Evolutionary conservation across 1,284 basidiomycete genomes (phyloP), one percentile per base, ranked within the genome.

Genomic region (Sutorius eximius): DNA sequence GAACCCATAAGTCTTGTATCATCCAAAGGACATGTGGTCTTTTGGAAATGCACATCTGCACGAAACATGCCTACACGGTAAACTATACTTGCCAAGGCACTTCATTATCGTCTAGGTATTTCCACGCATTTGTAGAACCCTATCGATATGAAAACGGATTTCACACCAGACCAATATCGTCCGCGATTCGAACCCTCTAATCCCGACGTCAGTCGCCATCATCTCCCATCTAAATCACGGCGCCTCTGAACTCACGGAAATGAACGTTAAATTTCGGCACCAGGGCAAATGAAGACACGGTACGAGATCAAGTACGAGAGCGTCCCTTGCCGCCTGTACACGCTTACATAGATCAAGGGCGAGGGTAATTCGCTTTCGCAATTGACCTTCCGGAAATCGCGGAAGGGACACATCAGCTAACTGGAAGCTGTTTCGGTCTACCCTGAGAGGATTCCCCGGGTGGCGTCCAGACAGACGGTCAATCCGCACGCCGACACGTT

Each of bases 161-260:
- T 22, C 41, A 32, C 41, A 49, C 18, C 18, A 32, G 16, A 32
- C 10, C 10, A n/a, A 41, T 3, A 7, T 15, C 7, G 16, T 48
- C 27, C 43, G 9, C 20, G 48, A 36, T 24, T 12, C 22, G 24
- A 18, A 6, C 27, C 38, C 38, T 8, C 37, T n/a, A 33, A 16
- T 38, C 10, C 36, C 58, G 27, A 49, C 12, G 8, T 27, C 33
- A 33, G 9, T 24, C 40, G 45, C 20, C 10, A 3, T 27, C 22
- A 40, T 9, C 22, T 24, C 30, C 36, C 42, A 15, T 36, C 27
- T 15, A 20, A 32, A 57, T 41, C 45, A 5, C n/a, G 33, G n/a
- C 3, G 24, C 18, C 50, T 29, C 61, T 47, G 40, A 40, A 36
- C n/a, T 10, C 30, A 12, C 44, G 49, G 54, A 55, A 46, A 61